phyloP scores from a whole-genome alignment of 2,329 filamentous ascomycete species.

The Monosporascus sp. region DNA sequence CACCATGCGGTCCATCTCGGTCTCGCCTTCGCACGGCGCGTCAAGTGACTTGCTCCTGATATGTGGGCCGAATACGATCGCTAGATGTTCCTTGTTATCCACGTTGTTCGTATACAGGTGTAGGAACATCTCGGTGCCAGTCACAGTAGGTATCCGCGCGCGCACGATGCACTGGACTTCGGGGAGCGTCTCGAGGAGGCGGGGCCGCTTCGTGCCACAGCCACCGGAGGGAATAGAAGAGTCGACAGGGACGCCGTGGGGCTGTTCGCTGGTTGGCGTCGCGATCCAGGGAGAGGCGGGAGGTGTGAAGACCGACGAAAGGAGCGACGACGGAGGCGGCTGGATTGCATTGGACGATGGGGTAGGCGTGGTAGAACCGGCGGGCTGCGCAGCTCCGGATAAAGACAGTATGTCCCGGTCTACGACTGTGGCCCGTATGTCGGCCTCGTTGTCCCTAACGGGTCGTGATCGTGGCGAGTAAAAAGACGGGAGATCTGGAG shows the following conservation, averaged over 20 bases:
- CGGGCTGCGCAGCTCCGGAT: slow-evolving; percentile 14
- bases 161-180: slow-evolving; percentile 90
- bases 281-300: slow-evolving; percentile 57
- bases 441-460: slow-evolving; percentile 12
- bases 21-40: slow-evolving; percentile 67
- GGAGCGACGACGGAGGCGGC: slow-evolving; percentile 58
- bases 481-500: slow-evolving; percentile 39
- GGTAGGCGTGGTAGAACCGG: slow-evolving; percentile 1
- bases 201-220: slow-evolving; percentile 60
- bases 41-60: slow-evolving; percentile 74
- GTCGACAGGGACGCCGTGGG: slow-evolving; percentile 55
- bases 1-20: slow-evolving; percentile 87
- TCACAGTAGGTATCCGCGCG: slow-evolving; percentile 88
- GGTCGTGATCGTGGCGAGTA: slow-evolving; percentile 37
- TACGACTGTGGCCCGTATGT: slow-evolving; percentile 7
- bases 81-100: slow-evolving; percentile 93
- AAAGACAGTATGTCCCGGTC: slow-evolving; percentile 33
- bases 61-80: slow-evolving; percentile 88
- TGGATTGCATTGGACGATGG: slow-evolving; percentile 8
- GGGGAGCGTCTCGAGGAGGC: slow-evolving; percentile 70
- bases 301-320: slow-evolving; percentile 82
- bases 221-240: slow-evolving; percentile 53
- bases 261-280: slow-evolving; percentile 40
- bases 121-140: slow-evolving; percentile 92
- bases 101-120: slow-evolving; percentile 91